These are phyloP conservation scores for Tolypocladium inflatum DNA, from an alignment of 2,329 filamentous ascomycete species.

Conservation along the genomic window DNA sequence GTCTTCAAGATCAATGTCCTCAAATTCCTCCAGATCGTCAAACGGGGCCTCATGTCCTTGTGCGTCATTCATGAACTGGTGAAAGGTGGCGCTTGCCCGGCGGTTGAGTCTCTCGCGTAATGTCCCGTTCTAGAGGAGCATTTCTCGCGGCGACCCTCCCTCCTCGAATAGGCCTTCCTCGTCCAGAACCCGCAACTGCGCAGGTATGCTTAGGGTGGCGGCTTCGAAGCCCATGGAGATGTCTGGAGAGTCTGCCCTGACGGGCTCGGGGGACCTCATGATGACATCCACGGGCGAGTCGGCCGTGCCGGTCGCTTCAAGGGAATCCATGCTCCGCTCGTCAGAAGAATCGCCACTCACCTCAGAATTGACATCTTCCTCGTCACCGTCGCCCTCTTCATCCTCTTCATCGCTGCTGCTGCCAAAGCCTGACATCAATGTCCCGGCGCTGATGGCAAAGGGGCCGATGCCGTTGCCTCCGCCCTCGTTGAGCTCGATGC, in stretches of 20 bases:
- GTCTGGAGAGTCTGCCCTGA: conserved; percentile 13
- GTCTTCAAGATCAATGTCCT: conserved; percentile 17
- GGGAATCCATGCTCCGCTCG: conserved; percentile 15
- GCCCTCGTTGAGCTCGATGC: conserved; percentile 58
- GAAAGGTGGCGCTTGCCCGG: conserved; percentile 8
- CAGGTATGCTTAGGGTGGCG: conserved; percentile 2
- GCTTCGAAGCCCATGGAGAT: conserved; percentile 6
- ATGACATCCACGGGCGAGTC: conserved; percentile 19
- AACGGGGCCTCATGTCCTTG: not conserved
- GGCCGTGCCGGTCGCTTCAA: conserved; percentile 16
- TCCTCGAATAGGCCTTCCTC: conserved; percentile 4
- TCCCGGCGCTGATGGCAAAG: conserved; percentile 64
- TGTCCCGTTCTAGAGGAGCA: conserved; percentile 4
- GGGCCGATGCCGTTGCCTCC: conserved; percentile 58
- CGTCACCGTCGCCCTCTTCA: conserved; percentile 80
- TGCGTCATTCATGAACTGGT: conserved; percentile 1
- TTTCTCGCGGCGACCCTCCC: conserved; percentile 1
- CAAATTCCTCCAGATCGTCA: conserved; percentile 17
- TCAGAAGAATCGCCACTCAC: conserved; percentile 39
- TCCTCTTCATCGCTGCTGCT: conserved; percentile 95
- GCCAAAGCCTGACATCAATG: conserved; percentile 81
- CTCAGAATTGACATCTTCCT: conserved; percentile 64
- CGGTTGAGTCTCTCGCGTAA: not conserved
- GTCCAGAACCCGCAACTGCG: conserved; percentile 2
- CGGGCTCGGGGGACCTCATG: conserved; percentile 21